A percentile compares a stretch with the other conserved stretches of the same genome.
Conservation (phyloP, 176 grass and related monocot genomes). For the Thinopyrum elongatum region DNA sequence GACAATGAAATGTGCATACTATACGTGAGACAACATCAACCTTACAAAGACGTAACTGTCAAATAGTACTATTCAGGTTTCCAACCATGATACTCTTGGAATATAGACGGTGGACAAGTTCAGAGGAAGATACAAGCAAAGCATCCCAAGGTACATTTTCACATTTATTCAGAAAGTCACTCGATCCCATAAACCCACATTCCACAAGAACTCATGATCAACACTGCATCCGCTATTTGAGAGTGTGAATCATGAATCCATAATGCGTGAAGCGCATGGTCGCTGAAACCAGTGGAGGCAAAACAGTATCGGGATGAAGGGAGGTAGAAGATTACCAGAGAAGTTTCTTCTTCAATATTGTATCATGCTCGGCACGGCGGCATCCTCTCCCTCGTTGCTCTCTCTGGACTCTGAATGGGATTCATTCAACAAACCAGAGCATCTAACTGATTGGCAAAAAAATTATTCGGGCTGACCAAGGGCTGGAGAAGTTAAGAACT, state of each 20-base stretch:
- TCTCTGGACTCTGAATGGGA: neutral
- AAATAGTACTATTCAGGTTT: neutral
- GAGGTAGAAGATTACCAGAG: slow-evolving; percentile 22
- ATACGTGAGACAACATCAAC: neutral
- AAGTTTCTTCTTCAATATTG: slow-evolving; percentile 2
- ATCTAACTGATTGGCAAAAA: neutral
- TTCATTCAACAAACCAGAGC: neutral
- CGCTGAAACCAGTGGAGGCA: neutral
- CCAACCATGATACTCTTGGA: neutral
- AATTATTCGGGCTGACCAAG: neutral
- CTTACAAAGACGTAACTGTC: neutral
- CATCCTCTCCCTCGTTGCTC: slow-evolving; percentile 1
- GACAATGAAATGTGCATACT: neutral
- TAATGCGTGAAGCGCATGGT: neutral
- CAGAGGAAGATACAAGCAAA: neutral
- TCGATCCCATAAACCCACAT: neutral
- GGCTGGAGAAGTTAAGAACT: neutral
- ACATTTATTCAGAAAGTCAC: slow-evolving; percentile 7
- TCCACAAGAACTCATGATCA: neutral
- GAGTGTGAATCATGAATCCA: neutral
- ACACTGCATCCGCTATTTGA: neutral
- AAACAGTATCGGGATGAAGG: neutral
- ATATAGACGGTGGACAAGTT: neutral
- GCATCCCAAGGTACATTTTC: neutral
- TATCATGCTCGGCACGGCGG: neutral